Conservation (phyloP, 1,284 basidiomycete genomes). For the Peniophora sp. region DNA sequence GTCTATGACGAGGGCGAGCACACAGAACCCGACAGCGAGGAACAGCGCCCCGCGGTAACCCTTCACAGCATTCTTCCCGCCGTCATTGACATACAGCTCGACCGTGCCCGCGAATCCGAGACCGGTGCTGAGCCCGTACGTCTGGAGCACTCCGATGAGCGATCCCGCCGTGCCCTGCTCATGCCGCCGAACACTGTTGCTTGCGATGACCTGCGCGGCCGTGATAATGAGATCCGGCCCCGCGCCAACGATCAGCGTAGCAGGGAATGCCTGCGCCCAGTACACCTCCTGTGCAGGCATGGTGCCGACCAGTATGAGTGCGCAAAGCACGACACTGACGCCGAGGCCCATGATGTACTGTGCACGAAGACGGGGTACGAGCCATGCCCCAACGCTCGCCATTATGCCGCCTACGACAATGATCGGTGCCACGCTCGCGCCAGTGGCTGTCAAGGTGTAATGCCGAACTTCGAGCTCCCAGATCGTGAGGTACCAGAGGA, state of each 20-base stretch:
- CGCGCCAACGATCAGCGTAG: not conserved
- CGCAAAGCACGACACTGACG: not conserved
- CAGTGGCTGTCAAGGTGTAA: slow-evolving; percentile 2
- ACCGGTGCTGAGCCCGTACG: slow-evolving; percentile 6
- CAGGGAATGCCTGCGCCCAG: slow-evolving; percentile 4
- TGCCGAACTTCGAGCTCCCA: slow-evolving; percentile 3
- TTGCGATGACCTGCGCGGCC: slow-evolving; percentile 1
- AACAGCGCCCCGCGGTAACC: slow-evolving; percentile 8
- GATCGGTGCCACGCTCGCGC: not conserved
- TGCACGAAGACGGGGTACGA: not conserved
- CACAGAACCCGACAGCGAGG: slow-evolving; percentile 8
- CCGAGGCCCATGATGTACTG: slow-evolving; percentile 4
- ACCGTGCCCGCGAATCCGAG: slow-evolving; percentile 10
- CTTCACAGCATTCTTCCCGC: slow-evolving; percentile 4
- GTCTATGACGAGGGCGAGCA: slow-evolving; percentile 6
- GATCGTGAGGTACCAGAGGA: slow-evolving; percentile 4
- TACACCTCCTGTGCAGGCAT: slow-evolving; percentile 6
- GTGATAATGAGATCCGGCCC: slow-evolving; percentile 5
- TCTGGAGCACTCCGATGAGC: slow-evolving; percentile 7
- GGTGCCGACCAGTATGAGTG: slow-evolving; percentile 2
- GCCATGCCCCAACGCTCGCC: slow-evolving; percentile 3
- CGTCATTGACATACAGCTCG: slow-evolving; percentile 6
- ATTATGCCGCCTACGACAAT: not conserved
- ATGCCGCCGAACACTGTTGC: slow-evolving; percentile 1
- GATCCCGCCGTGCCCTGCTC: slow-evolving; percentile 7